phyloP scores from a whole-genome alignment of 192 early-diverging fungal genomes.

The Mortierella claussenii region DNA sequence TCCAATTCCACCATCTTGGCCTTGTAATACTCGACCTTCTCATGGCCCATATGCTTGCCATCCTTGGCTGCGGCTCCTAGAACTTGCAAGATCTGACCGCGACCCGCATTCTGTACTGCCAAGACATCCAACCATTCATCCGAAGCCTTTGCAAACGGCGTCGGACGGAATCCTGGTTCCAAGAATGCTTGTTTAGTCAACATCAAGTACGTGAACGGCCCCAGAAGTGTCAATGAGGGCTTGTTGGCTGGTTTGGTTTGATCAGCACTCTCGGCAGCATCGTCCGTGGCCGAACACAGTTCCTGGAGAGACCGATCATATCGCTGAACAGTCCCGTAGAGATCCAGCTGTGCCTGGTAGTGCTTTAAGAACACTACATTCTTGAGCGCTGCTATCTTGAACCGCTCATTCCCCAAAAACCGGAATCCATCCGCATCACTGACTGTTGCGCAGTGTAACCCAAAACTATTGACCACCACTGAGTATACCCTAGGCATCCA shows the following conservation, averaged over 20 bases:
- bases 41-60: slow-evolving; percentile 44
- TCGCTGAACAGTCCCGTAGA: slow-evolving; percentile 35
- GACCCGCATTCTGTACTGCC: slow-evolving; percentile 39
- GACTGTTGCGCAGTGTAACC: slow-evolving; percentile 63
- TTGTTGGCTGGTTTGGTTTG: neutral
- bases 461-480: slow-evolving; percentile 61
- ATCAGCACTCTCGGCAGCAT: neutral
- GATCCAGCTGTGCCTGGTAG: slow-evolving; percentile 42
- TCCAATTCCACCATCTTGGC: slow-evolving; percentile 46
- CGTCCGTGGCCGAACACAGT: no score
- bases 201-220: slow-evolving; percentile 59
- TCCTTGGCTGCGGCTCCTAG: slow-evolving; percentile 30
- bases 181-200: slow-evolving; percentile 55
- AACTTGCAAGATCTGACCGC: slow-evolving; percentile 35
- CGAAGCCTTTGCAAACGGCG: slow-evolving; percentile 55
- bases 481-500: slow-evolving; percentile 43
- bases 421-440: slow-evolving; percentile 50
- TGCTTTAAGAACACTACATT: slow-evolving; percentile 50
- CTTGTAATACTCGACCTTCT: slow-evolving; percentile 59
- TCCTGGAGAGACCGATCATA: slow-evolving; percentile 21
- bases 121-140: slow-evolving; percentile 57
- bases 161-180: slow-evolving; percentile 58
- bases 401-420: slow-evolving; percentile 56
- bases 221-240: slow-evolving; percentile 3
- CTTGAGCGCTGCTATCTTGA: slow-evolving; percentile 50